phyloP scores from a whole-genome alignment of 2,329 filamentous ascomycete genomes.

The Penicillium sp. region DNA sequence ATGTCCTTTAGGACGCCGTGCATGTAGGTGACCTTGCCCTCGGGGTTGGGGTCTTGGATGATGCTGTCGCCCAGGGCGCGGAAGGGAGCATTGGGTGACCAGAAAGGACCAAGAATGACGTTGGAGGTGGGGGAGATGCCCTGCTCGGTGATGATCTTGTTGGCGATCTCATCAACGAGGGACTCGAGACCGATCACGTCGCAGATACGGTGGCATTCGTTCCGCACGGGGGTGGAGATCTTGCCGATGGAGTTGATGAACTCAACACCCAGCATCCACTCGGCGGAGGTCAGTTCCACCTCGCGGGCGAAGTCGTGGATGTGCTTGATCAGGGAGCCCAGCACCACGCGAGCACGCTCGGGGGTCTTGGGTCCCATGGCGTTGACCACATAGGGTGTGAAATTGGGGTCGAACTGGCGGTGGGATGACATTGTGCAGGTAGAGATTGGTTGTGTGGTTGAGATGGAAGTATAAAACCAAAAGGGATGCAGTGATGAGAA shows the following conservation, averaged over 20 bases:
- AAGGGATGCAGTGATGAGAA: not conserved
- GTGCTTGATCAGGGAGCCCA: constrained; percentile 64
- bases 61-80: constrained; percentile 64
- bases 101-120: constrained; percentile 74
- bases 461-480: not conserved
- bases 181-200: constrained; percentile 71
- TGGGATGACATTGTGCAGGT: constrained; percentile 20
- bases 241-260: constrained; percentile 74
- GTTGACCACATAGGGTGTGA: constrained; percentile 70
- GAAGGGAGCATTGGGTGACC: constrained; percentile 72
- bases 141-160: constrained; percentile 61
- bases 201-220: constrained; percentile 70
- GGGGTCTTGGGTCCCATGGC: constrained; percentile 68
- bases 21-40: constrained; percentile 63
- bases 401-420: constrained; percentile 61
- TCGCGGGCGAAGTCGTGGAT: constrained; percentile 77
- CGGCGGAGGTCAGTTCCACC: constrained; percentile 70
- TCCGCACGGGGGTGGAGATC: constrained; percentile 64
- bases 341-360: constrained; percentile 62
- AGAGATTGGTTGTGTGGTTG: no score
- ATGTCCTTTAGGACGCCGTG: constrained; percentile 66
- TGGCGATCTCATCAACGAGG: constrained; percentile 77
- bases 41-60: constrained; percentile 58
- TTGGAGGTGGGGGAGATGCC: constrained; percentile 67
- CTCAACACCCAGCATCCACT: constrained; percentile 72